Evolutionary conservation across 2,329 filamentous ascomycete species (phyloP), one percentile per base, ranked within the genome.

Genomic region (Cadophora sp.): DNA sequence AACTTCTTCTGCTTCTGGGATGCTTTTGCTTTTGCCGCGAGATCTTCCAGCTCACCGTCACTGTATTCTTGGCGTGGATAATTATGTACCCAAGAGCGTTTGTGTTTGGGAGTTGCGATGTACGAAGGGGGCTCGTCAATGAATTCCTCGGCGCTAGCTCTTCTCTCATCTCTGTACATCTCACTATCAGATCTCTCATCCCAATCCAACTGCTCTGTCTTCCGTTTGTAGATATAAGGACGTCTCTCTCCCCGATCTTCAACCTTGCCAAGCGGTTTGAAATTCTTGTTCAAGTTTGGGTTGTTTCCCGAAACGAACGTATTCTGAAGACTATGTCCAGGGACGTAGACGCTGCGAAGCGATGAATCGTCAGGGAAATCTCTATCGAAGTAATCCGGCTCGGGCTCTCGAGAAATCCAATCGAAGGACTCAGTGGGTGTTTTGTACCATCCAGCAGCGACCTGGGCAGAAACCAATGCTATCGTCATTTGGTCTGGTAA

Each of bases 391-490:
- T 43, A 41, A 24, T 13, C 20, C n/a, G 33, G 55, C 20, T 22
- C 5, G 20, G 20, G 33, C 20, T 18, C 39, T n/a, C 55, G 36
- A 16, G 20, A 7, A 11, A 27, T 13, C 55, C 36, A 58, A 41
- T 58, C 55, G 27, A 58, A 14, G 9, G 55, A 58, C 33, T 58
- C 36, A 0, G 33, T 41, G 6, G 36, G 55, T 6, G 20, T 14
- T 2, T 41, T 58, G 20, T 41, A 58, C 55, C 36, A 58, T 9
- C 55, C 36, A 7, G 55, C 55, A 24, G 55, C 55, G 11, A 58
- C 55, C 20, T 58, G 55, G 0, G 36, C 20, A 27, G 55, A 58
- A 1, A 58, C 36, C 20, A 58, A 24, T 7, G 55, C 55, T 20
- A 58, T 58, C 9, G 22, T 9, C 20, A 18, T 58, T 3, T 43